phyloP scores from a whole-genome alignment of 2,329 filamentous ascomycete species.

The Botrytis deweyae region DNA sequence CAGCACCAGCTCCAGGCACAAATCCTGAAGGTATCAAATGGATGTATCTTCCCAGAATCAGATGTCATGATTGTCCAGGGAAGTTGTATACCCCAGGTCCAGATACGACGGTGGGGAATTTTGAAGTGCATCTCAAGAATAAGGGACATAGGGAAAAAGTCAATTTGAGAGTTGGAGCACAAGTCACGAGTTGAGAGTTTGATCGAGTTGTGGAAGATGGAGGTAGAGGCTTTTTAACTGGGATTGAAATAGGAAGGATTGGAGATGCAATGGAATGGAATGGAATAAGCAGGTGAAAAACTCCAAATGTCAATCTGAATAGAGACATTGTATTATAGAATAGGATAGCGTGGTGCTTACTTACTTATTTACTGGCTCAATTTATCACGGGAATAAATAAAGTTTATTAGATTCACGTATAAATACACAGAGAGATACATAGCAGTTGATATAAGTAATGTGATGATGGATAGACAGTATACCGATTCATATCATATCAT shows the following conservation, averaged over 20 bases:
- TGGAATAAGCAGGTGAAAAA: background rate
- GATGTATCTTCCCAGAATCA: slow-evolving; percentile 84
- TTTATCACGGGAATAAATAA: background rate
- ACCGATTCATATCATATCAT: background rate
- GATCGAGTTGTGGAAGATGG: background rate
- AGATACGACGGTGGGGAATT: slow-evolving; percentile 81
- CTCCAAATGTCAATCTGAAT: background rate
- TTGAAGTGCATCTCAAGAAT: slow-evolving; percentile 90
- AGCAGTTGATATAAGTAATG: background rate
- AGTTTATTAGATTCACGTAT: background rate
- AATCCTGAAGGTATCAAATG: slow-evolving; percentile 65
- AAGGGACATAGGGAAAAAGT: slow-evolving; percentile 74
- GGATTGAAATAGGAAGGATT: background rate
- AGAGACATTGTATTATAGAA: background rate
- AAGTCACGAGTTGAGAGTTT: background rate
- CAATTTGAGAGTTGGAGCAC: slow-evolving; percentile 40
- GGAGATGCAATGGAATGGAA: background rate
- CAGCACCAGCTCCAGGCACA: slow-evolving; percentile 49
- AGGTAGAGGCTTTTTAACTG: background rate
- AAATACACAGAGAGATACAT: background rate
- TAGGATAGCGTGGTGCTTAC: background rate
- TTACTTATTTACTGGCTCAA: background rate
- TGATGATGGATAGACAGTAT: background rate
- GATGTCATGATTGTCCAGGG: slow-evolving; percentile 87
- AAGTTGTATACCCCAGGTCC: slow-evolving; percentile 93